Evolutionary conservation across 768 basidiomycete species (phyloP), one percentile per base, ranked within the genome.

Genomic region (Mycena capillaripes): DNA sequence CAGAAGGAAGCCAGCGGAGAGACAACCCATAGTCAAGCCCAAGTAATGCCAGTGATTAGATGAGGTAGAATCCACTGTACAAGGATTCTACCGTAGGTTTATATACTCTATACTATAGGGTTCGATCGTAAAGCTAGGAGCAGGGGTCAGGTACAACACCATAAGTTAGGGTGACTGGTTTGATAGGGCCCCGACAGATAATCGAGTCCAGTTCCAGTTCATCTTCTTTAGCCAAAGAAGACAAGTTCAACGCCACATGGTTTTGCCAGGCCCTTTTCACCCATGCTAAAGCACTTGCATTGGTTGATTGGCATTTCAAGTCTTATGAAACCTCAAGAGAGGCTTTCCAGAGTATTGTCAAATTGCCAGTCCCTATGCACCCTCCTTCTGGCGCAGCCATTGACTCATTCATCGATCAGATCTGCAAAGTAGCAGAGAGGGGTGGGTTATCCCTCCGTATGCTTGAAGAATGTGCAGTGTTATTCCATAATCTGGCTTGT

Each of bases 321-420:
- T 29, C 68, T 9, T 69, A 56, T 34, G n/a, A 55, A 9, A 23
- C 52, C 29, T 36, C 17, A 8, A 42, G 12, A 21, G 60, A 69
- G n/a, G 59, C 19, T 2, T 63, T 55, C 30, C 36, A 56, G 8
- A 42, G 14, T 21, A 4, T 30, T 44, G 25, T 30, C 27, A 40
- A 29, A 0, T 55, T 53, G 1, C 53, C 42, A 14, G 42, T 42
- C 12, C 17, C 42, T 42, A 16, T 19, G n/a, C 17, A 14, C 17
- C 42, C 17, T 8, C 42, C 17, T 8, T 8, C 4, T 16, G 42
- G 16, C 9, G 17, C 16, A 19, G n/a, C 32, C 11, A 44, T 69
- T 7, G 68, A 69, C 52, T 16, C 52, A 5, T 63, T 69, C 16
- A 16, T 69, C 5, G 11, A 69, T 42, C 48, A 40, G 12, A 62